Base-by-base conservation (phyloP, 2,329 filamentous ascomycete genomes). In the Ophiostoma novo-ulmi region DNA sequence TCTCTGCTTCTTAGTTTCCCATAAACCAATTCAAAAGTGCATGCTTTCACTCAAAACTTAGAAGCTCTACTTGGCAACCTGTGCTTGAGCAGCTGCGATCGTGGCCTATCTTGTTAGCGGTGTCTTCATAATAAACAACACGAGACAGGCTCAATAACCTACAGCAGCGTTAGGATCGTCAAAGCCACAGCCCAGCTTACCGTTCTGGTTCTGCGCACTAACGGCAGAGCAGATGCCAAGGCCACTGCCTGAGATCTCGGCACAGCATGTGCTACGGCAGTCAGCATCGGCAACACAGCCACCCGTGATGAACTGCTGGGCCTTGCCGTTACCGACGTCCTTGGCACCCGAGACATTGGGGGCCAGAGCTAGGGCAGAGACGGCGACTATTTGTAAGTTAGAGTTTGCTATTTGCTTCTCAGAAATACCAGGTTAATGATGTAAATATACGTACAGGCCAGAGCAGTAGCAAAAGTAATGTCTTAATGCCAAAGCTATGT, bases 151-250 rank as follows among this genome's bases (percentile, higher is more conserved):
- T 1, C 10, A 6, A 14, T 1, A 26, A 63, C 68, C 8, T 64
- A 69, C 68, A 1, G 71, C 72, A 10, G 77, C 72, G 69, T 79
- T 77, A 67, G 77, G 77, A 72, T 79, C 78, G 63, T 74, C 74
- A 71, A 79, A 79, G 70, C 75, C 73, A 72, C 78, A 79, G 61
- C 78, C 78, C n/a, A 74, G 73, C 77, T 79, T 79, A 70, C 78
- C 78, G 73, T 77, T 77, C 74, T 79, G 77, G 71, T 75, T 74
- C 70, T 74, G 72, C 5, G 77, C 78, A n/a, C 74, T 77, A 65
- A 73, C 75, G 71, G 75, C 77, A 31, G 77, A 78, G 75, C 78
- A 79, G 72, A 79, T 75, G 67, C 78, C 78, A 39, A 74, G 70
- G 22, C 75, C 75, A 36, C 69, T 70, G 73, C 71, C 71, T 70